These are phyloP conservation scores for Magnusiomyces magnusii DNA, from an alignment of 1,139 yeast genomes.

Conservation along the genomic window DNA sequence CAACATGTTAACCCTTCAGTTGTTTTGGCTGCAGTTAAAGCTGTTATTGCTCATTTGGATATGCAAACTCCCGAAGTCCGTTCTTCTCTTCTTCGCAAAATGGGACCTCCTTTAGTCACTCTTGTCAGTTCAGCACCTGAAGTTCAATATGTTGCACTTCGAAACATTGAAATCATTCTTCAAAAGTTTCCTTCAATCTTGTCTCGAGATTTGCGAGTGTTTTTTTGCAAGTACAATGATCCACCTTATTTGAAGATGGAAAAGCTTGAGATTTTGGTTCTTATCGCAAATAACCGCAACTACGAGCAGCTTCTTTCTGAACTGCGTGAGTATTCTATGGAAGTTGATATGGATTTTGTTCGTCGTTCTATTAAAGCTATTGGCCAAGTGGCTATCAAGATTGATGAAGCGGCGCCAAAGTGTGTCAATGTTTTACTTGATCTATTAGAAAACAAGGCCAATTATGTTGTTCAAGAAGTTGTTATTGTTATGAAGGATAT, in stretches of 20 bases:
- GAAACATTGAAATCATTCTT: conserved; percentile 81
- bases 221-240: conserved; percentile 89
- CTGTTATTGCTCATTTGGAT: conserved; percentile 67
- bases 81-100: conserved; percentile 51
- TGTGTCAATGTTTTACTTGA: conserved; percentile 73
- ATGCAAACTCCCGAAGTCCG: conserved; percentile 41
- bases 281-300: conserved; percentile 68
- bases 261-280: conserved; percentile 81
- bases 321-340: conserved; percentile 85
- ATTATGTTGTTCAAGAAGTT: conserved; percentile 72
- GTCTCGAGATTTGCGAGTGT: conserved; percentile 76
- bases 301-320: conserved; percentile 69
- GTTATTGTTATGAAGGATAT: conserved; percentile 68
- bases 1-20: conserved; percentile 98
- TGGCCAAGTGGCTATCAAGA: conserved; percentile 83
- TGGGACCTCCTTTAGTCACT: conserved; percentile 90
- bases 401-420: conserved; percentile 51
- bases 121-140: conserved; percentile 84
- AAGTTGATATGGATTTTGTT: conserved; percentile 86
- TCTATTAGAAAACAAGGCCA: conserved; percentile 68
- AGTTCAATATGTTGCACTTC: conserved; percentile 90
- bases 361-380: conserved; percentile 73
- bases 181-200: conserved; percentile 82
- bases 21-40: conserved; percentile 79
- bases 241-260: conserved; percentile 90